Evolutionary conservation across 148 eudicot species (phyloP), one percentile per base, ranked within the genome.

Genomic region (Euryodendron excelsum): DNA sequence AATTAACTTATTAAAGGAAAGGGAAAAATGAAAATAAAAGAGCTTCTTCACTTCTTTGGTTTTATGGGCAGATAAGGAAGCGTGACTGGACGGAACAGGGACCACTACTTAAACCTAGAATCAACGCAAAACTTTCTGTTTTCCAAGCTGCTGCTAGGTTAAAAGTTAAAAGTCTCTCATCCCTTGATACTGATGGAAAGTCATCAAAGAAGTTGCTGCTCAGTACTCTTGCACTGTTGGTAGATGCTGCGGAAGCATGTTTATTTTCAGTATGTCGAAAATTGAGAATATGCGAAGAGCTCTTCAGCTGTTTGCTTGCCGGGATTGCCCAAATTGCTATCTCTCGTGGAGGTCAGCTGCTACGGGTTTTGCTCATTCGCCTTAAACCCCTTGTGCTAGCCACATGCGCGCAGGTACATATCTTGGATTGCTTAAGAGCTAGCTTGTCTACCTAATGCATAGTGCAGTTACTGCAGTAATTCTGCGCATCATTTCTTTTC

Each of bases 1-100:
- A 25, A 25, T 44, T 25, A 69, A 69, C 55, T 23, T 44, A 1
- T 5, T 61, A 25, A 17, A 27, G 2, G 21, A 25, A 30, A 11
- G 21, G 59, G 15, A 34, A 15, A 76, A 64, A 12, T 27, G 44
- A 50, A 47, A 8, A 50, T 72, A 27, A 31, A 72, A 52, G 69
- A 44, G 25, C 28, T 76, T 52, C 47, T 77, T 77, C 75, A 72
- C 72, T 77, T 55, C 30, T 53, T 72, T 77, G 48, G 34, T 79
- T 48, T 69, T 74, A 41, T 81, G 86, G 85, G 85, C 91, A 96
- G 99, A 84, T 92, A 85, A 88, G 94, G 88, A 96, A 89, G 93
- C 86, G 95, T 72, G 99, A 93, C 66, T 96, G 98, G 97, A 84
- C 92, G 2, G 95, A 91, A 77, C 95, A 93, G 73, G 98, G 97